phyloP scores from a whole-genome alignment of 2,329 filamentous ascomycete genomes.

The Fusarium tanahbumbuense region DNA sequence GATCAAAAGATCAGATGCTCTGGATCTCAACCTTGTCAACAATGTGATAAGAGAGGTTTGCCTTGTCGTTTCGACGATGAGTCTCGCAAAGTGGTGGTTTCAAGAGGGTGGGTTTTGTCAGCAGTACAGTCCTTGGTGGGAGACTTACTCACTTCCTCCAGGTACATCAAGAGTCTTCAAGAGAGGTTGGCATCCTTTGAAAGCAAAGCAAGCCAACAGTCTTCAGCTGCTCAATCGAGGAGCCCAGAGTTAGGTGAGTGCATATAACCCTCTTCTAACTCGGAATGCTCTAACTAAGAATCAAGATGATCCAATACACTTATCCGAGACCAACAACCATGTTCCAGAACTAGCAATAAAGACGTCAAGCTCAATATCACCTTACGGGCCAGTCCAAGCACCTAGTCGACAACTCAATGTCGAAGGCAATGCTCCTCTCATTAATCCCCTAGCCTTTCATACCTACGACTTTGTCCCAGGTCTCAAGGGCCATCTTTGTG shows the following conservation, averaged over 20 bases:
- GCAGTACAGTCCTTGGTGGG: no score
- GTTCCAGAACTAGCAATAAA: background rate
- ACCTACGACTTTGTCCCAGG: conserved; percentile 39
- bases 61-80: conserved; percentile 31
- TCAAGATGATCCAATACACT: background rate
- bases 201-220: background rate
- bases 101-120: conserved; percentile 13
- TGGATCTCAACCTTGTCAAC: conserved; percentile 29
- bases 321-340: background rate
- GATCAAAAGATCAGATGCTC: conserved; percentile 39
- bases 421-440: conserved; percentile 31
- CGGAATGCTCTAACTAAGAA: background rate
- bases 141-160: background rate
- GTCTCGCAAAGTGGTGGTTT: conserved; percentile 33
- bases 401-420: background rate
- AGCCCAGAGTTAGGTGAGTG: conserved; percentile 7
- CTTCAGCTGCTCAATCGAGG: background rate
- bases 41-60: conserved; percentile 30
- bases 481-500: conserved; percentile 14
- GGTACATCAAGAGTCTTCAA: conserved; percentile 31
- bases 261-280: background rate
- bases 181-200: conserved; percentile 26
- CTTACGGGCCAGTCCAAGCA: background rate
- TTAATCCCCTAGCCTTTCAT: conserved; percentile 35
- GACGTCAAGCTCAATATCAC: background rate